Evolutionary conservation across 108 stramenopile species (phyloP).

Genomic region (Bacterosira constricta): DNA sequence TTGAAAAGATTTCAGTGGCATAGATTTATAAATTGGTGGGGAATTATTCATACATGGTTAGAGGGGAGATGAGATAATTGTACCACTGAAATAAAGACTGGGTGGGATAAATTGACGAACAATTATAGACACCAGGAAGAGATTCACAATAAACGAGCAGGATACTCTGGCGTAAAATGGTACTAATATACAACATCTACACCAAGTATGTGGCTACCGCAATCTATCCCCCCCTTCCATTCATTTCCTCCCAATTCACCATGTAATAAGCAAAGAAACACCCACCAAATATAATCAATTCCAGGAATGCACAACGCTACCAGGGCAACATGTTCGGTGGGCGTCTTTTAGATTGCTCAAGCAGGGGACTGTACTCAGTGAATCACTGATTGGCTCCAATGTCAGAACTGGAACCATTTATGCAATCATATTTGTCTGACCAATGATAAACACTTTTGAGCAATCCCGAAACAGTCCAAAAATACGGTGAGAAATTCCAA

Average conservation of each 20-base stretch:
- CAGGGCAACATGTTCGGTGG: not conserved
- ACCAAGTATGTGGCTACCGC: too few relatives aligned
- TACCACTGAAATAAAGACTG: too few relatives aligned
- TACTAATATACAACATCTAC: too few relatives aligned
- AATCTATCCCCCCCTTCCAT: not conserved
- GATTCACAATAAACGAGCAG: too few relatives aligned
- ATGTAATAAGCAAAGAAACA: conserved; percentile 7
- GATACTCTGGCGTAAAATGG: too few relatives aligned
- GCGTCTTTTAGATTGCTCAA: conserved; percentile 15
- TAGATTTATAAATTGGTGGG: too few relatives aligned
- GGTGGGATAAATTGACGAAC: too few relatives aligned
- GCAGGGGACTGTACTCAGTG: conserved; percentile 16
- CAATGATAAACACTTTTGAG: conserved; percentile 11
- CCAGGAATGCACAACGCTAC: not conserved
- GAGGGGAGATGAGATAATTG: too few relatives aligned
- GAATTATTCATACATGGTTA: too few relatives aligned
- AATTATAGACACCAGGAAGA: too few relatives aligned
- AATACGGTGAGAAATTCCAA: conserved; percentile 8
- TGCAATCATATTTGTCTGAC: conserved; percentile 24
- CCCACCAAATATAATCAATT: not conserved
- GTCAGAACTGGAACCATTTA: conserved; percentile 9
- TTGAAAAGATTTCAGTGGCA: not conserved
- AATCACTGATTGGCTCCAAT: conserved; percentile 31
- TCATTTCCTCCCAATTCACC: conserved; percentile 8
- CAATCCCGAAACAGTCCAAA: conserved; percentile 30